These are phyloP conservation scores for Musa acuminata DNA, from an alignment of 176 grass and related monocot species.

Conservation along the genomic window DNA sequence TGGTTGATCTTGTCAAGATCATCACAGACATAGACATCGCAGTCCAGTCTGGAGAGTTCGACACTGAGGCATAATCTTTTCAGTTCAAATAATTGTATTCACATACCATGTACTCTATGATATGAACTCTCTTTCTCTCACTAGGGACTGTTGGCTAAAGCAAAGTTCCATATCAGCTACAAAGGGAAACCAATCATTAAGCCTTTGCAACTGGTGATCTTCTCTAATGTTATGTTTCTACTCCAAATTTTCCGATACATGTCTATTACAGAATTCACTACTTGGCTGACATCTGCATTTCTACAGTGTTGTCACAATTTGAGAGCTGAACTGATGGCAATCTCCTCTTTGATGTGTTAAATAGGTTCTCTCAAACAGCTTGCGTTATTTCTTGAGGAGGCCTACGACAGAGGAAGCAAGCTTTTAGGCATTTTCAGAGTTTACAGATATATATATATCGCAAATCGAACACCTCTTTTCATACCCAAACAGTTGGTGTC, in stretches of 20 bases:
- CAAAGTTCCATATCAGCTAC: conserved; percentile 96
- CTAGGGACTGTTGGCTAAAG: conserved; percentile 84
- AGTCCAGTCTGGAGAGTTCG: conserved; percentile 90
- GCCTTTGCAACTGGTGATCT: conserved; percentile 57
- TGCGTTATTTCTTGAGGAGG: conserved; percentile 90
- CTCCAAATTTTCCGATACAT: too few species aligned
- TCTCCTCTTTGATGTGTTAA: background rate
- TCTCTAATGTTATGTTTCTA: background rate
- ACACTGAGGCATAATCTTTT: conserved; percentile 54
- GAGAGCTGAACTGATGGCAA: background rate
- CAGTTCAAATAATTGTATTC: background rate
- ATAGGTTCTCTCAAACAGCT: conserved; percentile 83
- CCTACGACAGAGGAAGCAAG: conserved; percentile 77
- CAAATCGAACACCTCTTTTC: too few species aligned
- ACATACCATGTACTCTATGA: conserved; percentile 19
- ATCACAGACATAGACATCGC: conserved; percentile 67
- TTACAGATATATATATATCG: background rate
- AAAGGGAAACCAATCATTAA: conserved; percentile 50
- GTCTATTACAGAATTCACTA: too few species aligned
- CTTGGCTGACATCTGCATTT: too few species aligned
- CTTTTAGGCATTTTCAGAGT: conserved; percentile 33
- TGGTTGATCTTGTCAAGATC: conserved; percentile 88
- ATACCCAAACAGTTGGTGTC: too few species aligned
- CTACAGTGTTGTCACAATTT: too few species aligned
- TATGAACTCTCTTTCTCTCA: background rate